A percentile compares a stretch with the other conserved stretches of the same genome.
phyloP scores from a whole-genome alignment of 2,329 filamentous ascomycete genomes.

The Sclerotinia subarctica region DNA sequence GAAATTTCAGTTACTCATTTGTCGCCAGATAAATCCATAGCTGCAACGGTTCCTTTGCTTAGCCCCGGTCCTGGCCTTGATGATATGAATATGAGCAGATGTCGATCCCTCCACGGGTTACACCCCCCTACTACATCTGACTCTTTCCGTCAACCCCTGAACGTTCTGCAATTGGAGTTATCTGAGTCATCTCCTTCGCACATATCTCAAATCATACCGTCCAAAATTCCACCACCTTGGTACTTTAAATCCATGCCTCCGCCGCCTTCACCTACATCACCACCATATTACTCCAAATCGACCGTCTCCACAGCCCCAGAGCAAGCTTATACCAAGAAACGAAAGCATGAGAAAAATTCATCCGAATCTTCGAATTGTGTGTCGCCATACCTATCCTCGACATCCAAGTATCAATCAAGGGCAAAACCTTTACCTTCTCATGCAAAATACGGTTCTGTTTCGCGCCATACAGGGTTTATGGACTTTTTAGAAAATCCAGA shows the following conservation, averaged over 20 bases:
- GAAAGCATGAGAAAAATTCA: conserved; percentile 7
- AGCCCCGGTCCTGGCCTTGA: not conserved
- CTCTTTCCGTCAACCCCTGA: not conserved
- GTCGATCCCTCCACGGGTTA: not conserved
- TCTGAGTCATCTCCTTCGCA: not conserved
- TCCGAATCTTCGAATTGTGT: not conserved
- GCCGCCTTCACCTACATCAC: not conserved
- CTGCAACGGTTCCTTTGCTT: not conserved
- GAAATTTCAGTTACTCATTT: not conserved
- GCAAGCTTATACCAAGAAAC: conserved; percentile 3
- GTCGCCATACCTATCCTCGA: not conserved
- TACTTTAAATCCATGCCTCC: conserved; percentile 1
- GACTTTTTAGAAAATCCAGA: conserved; percentile 17
- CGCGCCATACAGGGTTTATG: not conserved
- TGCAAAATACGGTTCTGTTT: not conserved
- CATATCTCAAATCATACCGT: conserved; percentile 10
- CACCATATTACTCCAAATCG: not conserved
- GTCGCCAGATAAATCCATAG: not conserved
- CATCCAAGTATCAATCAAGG: not conserved
- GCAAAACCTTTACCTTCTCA: not conserved
- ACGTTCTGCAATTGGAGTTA: not conserved
- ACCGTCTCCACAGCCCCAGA: not conserved
- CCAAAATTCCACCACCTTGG: conserved; percentile 4
- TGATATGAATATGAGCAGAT: not conserved
- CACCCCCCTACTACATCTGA: not conserved